phyloP scores from a whole-genome alignment of 2,329 filamentous ascomycete genomes.

The Trichoderma harzianum region DNA sequence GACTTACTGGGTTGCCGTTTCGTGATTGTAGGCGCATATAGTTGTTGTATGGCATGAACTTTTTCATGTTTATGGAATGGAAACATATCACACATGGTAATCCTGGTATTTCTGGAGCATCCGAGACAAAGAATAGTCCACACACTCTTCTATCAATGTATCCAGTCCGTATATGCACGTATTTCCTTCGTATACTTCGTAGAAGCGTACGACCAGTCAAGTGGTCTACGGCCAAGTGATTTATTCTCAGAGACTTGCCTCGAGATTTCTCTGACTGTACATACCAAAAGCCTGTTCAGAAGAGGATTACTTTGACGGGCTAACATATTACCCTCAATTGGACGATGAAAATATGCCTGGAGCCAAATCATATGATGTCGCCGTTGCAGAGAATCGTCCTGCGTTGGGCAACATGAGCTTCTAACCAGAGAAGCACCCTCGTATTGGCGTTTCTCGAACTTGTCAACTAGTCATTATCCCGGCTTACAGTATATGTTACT shows the following conservation, averaged over 20 bases:
- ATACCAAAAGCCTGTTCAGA: background rate
- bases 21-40: background rate
- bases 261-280: background rate
- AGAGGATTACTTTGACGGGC: accelerated
- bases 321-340: too few species aligned
- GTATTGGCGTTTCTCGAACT: background rate
- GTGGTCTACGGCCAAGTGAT: too few species aligned
- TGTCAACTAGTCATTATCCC: background rate
- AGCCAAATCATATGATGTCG: background rate
- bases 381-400: background rate
- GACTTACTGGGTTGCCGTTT: too few species aligned
- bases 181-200: too few species aligned
- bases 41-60: background rate
- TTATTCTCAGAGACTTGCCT: background rate
- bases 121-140: too few species aligned
- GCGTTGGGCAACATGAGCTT: background rate
- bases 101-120: background rate
- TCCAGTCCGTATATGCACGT: too few species aligned
- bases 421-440: background rate
- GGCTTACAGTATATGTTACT: background rate
- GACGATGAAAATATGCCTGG: too few species aligned
- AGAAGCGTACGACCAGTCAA: too few species aligned
- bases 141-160: too few species aligned
- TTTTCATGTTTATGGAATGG: background rate
- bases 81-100: background rate